phyloP scores from a whole-genome alignment of 768 basidiomycete species.

The Kwoniella dejecticola region DNA sequence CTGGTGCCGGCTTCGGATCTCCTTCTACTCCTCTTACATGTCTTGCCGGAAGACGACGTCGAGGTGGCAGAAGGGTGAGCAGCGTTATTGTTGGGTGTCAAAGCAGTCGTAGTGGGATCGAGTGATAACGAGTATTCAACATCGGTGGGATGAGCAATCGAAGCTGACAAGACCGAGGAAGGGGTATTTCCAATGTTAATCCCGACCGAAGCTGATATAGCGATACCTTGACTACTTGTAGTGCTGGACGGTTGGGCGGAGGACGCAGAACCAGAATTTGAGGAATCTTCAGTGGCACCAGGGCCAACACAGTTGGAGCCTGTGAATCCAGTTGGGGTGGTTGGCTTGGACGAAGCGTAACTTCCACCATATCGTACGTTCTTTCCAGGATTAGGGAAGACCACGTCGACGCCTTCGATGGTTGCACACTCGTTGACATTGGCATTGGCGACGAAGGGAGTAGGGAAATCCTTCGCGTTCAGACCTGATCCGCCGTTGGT shows the following conservation, averaged over 20 bases:
- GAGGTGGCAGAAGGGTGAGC: slow-evolving; percentile 8
- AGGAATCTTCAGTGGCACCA: slow-evolving; percentile 19
- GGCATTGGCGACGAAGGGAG: slow-evolving; percentile 54
- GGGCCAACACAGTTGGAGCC: slow-evolving; percentile 50
- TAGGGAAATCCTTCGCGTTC: slow-evolving; percentile 33
- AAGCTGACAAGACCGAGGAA: slow-evolving; percentile 13
- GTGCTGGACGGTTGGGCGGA: slow-evolving; percentile 5
- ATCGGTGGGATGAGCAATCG: slow-evolving; percentile 6
- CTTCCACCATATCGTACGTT: slow-evolving; percentile 46
- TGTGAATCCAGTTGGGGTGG: slow-evolving; percentile 37
- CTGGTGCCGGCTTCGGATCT: neutral
- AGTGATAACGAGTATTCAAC: slow-evolving; percentile 22
- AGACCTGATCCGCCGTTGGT: slow-evolving; percentile 48
- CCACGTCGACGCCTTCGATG: slow-evolving; percentile 44
- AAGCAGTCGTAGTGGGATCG: slow-evolving; percentile 1
- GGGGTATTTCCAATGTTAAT: neutral
- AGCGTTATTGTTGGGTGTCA: neutral
- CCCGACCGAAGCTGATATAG: slow-evolving; percentile 10
- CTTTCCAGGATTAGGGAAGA: slow-evolving; percentile 52
- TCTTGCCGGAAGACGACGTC: slow-evolving; percentile 2
- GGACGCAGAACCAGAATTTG: slow-evolving; percentile 5
- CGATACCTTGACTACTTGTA: neutral
- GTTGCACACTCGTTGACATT: slow-evolving; percentile 49
- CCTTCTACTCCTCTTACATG: slow-evolving; percentile 10
- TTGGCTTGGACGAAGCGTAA: slow-evolving; percentile 43